Evolutionary conservation across 164 flowering plant species (phyloP).

Genomic region (Vitis vinifera): ASM3070453v1 NC_081811.1:15632501-15633000

Average conservation of each 20-base stretch:
- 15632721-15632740: slow-evolving; percentile 98
- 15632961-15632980: not conserved
- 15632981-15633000: not conserved
- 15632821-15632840: not conserved
- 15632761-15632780: slow-evolving; percentile 69
- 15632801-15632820: too few species aligned
- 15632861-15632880: too few species aligned
- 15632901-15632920: not conserved
- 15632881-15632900: too few species aligned
- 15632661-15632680: slow-evolving; percentile 57
- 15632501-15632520: too few species aligned
- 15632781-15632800: not conserved
- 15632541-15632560: too few species aligned
- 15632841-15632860: not conserved
- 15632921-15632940: slow-evolving; percentile 16
- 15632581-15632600: too few species aligned
- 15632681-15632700: slow-evolving; percentile 80
- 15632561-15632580: too few species aligned
- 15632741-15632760: slow-evolving; percentile 98
- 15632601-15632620: too few species aligned
- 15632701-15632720: slow-evolving; percentile 94
- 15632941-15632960: slow-evolving; percentile 15
- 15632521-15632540: too few species aligned
- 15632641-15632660: slow-evolving; percentile 89
- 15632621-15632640: slow-evolving; percentile 79